Base-by-base conservation (phyloP, 108 stramenopile species). In the Pseudonitzschia multiseries region DNA sequence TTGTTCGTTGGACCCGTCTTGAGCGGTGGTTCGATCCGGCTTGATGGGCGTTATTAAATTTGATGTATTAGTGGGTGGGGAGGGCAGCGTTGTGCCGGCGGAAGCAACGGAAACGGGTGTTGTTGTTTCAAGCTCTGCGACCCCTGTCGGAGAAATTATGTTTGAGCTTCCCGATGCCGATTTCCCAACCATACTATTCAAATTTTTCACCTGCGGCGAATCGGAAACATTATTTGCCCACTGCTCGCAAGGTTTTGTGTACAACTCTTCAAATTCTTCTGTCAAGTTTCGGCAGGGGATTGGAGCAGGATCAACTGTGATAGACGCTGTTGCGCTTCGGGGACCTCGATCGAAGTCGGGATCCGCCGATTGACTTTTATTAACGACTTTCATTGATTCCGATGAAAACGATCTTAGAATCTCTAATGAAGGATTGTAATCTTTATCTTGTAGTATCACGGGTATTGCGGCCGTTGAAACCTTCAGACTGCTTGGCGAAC, bases 241-340 rank as follows among this genome's bases (percentile, higher is more conserved):
- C 4, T 48, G 52, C 12, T 29, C 46, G 27, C 63, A 29, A 42
- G 74, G 71, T 29, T 74, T 70, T 0, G 74, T 61, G 69, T 78
- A 81, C 15, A 86, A 41, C 41, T 81, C 80, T 74, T 87, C 86
- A 75, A 87, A 87, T 9, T 77, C 83, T 61, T 87, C 78, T 8
- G 77, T 79, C 9, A 87, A 68, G 59, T 87, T 87, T 40, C 86
- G 33, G 12, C 84, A 71, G 29, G 84, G 80, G 41, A 84, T 84
- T 21, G 73, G 32, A 60, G 28, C 73, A 24, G 72, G 28, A 57
- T 66, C 74, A 33, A 17, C 61, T 15, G 32, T 33, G 12, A 62
- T 21, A 14, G 69, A 46, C 8, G 48, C 68, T 57, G 43, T 29
- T 48, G 43, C 22, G 66, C 66, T 67, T 12, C 8, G 46, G 18